Evolutionary conservation across 805 yeast species (phyloP), one percentile per base, ranked within the genome.

Genomic region (Pichia deserticola): DNA sequence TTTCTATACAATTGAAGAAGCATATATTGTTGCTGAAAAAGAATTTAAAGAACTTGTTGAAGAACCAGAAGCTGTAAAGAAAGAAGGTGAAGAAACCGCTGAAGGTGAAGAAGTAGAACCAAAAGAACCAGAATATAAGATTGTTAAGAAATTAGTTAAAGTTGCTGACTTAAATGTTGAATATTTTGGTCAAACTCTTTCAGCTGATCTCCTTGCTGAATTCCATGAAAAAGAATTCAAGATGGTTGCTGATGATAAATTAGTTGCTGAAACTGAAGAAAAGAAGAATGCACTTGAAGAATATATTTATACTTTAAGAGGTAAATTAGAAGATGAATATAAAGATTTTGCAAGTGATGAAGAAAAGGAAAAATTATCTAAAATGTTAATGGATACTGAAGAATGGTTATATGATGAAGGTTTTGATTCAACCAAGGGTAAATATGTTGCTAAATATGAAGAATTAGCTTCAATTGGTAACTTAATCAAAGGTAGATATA

Each of bases 331-430:
- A 53, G 99, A 89, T 50, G 83, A 82, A 62, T 92, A 92, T 69
- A 78, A 86, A 59, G 82, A 76, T 61, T 93, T 90, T 67, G 97
- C 97, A 51, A 78, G 86, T 58, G 95, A 85, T 53, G 89, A 82
- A 63, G 99, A 93, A 79, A 92, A 92, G 81, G 74, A 73, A 57
- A 86, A 79, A 65, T 77, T 93, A 64, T 69, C 78, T 45, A 86
- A 73, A 53, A 77, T 85, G 77, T 79, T 93, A 67, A 68, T 77
- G 64, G 84, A 82, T 69, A 82, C 98, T 58, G 99, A 93, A 79
- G 97, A 92, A 66, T 93, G 99, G 99, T 81, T 93, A 64, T 93
- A 93, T 72, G 96, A 86, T 55, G 99, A 89, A 51, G 98, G 98
- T 66, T 89, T 87, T 67, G 99, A 93, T 70, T 81, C 97, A 55